Conservation (phyloP, 23 red algal species). For the Agarophyton chilense region DNA sequence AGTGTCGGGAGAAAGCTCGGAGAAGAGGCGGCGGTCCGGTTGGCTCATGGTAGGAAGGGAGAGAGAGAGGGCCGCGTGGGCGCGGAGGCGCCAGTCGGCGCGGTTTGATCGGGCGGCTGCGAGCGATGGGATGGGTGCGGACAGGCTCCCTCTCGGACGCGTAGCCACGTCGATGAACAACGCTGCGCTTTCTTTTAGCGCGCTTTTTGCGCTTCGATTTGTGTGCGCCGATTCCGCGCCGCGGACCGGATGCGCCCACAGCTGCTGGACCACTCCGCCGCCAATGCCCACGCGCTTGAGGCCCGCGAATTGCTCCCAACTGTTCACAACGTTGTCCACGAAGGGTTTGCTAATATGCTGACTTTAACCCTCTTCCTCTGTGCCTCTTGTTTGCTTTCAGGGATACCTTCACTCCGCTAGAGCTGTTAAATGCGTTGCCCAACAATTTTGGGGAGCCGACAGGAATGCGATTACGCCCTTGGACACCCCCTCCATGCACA, state of each 20-base stretch:
- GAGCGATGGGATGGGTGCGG: not conserved
- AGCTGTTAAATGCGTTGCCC: no score
- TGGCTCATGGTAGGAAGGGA: not conserved
- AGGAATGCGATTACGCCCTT: no score
- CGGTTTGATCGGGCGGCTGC: not conserved
- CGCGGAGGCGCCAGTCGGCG: conserved; percentile 13
- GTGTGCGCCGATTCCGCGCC: not conserved
- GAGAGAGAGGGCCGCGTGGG: not conserved
- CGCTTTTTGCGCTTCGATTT: not conserved
- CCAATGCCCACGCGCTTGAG: no score
- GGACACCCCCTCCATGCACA: no score
- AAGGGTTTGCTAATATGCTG: no score
- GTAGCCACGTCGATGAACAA: not conserved
- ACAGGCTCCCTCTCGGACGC: not conserved
- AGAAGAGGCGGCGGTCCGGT: not conserved
- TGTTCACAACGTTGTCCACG: no score
- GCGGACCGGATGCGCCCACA: not conserved
- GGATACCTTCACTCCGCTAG: no score
- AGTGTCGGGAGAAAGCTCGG: not conserved
- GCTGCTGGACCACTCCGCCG: no score
- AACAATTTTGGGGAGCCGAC: no score
- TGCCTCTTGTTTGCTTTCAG: no score
- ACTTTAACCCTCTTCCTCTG: no score
- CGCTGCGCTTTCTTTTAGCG: not conserved
- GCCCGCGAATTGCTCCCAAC: no score